A percentile compares a stretch with the other conserved stretches of the same genome.
phyloP scores from a whole-genome alignment of 164 flowering plant species.

The Platanus orientalis region DNA sequence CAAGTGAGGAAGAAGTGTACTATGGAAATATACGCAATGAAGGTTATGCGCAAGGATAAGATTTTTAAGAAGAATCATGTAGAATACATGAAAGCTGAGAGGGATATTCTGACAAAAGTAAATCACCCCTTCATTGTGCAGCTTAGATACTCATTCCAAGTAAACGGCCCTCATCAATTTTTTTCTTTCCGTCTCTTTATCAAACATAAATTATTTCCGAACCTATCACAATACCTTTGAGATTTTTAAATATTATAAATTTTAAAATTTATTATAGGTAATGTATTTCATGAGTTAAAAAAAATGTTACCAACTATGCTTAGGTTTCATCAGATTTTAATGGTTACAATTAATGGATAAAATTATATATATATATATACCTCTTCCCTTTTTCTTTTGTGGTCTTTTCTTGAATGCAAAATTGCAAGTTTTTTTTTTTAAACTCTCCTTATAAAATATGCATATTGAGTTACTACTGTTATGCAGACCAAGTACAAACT shows the following conservation, averaged over 20 bases:
- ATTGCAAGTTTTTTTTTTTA: too few relatives aligned
- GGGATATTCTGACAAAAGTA: slow-evolving; percentile 76
- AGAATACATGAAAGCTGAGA: slow-evolving; percentile 87
- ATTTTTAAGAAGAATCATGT: slow-evolving; percentile 79
- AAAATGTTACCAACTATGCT: background rate
- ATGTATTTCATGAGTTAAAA: background rate
- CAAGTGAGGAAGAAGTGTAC: slow-evolving; percentile 80
- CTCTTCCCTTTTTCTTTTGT: too few relatives aligned
- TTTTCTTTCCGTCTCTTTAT: background rate
- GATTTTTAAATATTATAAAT: background rate
- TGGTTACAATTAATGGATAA: background rate
- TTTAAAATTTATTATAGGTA: background rate
- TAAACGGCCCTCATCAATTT: slow-evolving; percentile 19
- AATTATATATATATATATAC: too few relatives aligned
- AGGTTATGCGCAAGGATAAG: slow-evolving; percentile 88
- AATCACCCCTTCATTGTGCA: slow-evolving; percentile 86
- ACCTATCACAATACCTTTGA: background rate
- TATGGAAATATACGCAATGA: slow-evolving; percentile 88
- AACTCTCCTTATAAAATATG: too few relatives aligned
- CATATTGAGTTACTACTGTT: background rate
- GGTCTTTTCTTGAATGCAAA: too few relatives aligned
- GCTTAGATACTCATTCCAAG: slow-evolving; percentile 90
- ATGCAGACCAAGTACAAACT: slow-evolving; percentile 74
- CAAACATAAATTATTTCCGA: background rate
- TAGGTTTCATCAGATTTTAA: background rate